phyloP scores from a whole-genome alignment of 306 rosid genomes.

The Lagenaria siceraria region DNA sequence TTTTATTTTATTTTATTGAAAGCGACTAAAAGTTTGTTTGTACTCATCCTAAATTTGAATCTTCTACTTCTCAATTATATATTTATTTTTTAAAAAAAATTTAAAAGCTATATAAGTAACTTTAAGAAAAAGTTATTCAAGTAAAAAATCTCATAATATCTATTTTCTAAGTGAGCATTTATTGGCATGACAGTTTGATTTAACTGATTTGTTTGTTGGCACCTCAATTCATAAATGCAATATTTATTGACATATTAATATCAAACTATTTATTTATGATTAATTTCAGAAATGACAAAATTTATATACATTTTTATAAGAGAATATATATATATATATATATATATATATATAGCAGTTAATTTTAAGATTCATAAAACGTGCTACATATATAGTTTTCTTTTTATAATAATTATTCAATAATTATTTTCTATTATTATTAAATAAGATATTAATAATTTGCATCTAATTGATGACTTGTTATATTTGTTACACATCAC shows the following conservation, averaged over 20 bases:
- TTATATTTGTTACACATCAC: background rate
- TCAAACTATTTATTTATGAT: background rate
- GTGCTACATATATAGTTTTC: too few relatives aligned
- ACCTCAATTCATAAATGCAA: background rate
- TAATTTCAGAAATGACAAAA: background rate
- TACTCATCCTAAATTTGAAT: background rate
- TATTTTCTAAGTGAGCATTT: background rate
- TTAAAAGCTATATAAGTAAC: too few relatives aligned
- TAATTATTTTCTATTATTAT: too few relatives aligned
- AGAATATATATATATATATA: too few relatives aligned
- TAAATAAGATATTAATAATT: background rate
- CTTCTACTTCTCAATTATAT: background rate
- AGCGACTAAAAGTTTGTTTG: too few relatives aligned
- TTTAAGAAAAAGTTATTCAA: background rate
- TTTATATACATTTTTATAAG: background rate
- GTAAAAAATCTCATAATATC: background rate
- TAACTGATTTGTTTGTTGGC: background rate
- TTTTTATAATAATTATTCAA: too few relatives aligned
- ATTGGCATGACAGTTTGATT: background rate
- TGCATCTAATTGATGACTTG: too few relatives aligned
- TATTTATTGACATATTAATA: background rate
- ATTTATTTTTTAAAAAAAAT: too few relatives aligned
- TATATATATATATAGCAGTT: background rate
- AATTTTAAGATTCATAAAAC: background rate
- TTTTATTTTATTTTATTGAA: too few relatives aligned